Percentiles rank a stretch among this genome's conserved stretches.
Conservation (phyloP, 2,329 filamentous ascomycete species). For the Fusarium pilosicola region DNA sequence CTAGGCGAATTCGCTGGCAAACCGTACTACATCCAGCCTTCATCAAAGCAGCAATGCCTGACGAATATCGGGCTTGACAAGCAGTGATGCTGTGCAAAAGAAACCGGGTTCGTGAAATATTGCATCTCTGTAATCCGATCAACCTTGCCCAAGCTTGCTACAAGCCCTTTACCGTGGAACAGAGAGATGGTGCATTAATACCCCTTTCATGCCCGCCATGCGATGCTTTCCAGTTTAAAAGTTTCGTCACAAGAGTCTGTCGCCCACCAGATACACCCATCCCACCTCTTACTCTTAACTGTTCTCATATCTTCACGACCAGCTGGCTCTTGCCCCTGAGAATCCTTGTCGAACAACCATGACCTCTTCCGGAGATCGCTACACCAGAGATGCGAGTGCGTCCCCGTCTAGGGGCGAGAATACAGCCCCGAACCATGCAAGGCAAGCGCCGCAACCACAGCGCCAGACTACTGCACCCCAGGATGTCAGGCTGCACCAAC, state of each 20-base stretch:
- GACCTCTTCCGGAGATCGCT: background rate
- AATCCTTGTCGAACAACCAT: background rate
- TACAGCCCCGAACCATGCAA: background rate
- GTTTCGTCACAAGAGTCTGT: background rate
- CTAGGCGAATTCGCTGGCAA: background rate
- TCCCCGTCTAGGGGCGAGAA: background rate
- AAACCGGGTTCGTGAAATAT: background rate
- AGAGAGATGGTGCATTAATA: background rate
- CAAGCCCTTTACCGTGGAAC: background rate
- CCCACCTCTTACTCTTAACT: too few relatives aligned
- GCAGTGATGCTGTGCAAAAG: background rate
- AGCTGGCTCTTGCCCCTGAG: background rate
- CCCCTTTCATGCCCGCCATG: background rate
- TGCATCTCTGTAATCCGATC: conserved; percentile 9
- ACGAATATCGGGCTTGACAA: background rate
- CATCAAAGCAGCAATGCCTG: background rate
- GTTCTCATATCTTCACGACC: background rate
- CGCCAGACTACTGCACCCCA: background rate
- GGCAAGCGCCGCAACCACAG: background rate
- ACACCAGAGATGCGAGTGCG: background rate
- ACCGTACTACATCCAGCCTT: background rate
- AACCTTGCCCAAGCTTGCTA: background rate
- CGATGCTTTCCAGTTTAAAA: background rate
- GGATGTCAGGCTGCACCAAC: background rate
- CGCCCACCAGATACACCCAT: background rate